Conservation (phyloP, 2,329 filamentous ascomycete genomes). For the Colletotrichum australisinense region DNA sequence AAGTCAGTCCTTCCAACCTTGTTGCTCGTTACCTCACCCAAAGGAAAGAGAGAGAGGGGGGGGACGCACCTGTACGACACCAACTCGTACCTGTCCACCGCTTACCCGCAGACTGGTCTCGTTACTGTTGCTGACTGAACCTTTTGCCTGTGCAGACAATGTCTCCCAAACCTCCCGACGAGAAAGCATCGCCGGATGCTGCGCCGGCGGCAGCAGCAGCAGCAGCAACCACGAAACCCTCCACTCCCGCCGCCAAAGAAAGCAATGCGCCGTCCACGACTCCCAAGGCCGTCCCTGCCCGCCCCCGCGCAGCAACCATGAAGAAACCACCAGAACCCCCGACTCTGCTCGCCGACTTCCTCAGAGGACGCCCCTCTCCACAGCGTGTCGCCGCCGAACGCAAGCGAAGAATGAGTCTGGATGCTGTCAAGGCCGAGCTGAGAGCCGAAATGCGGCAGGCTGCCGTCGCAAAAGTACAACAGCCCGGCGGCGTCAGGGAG, state of each 20-base stretch:
- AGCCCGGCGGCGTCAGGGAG: slow-evolving; percentile 76
- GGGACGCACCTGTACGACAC: slow-evolving; percentile 17
- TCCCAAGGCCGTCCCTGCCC: slow-evolving; percentile 57
- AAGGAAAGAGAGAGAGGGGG: slow-evolving; percentile 18
- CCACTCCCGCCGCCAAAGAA: slow-evolving; percentile 16
- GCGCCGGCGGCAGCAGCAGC: neutral
- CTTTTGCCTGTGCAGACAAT: slow-evolving; percentile 25
- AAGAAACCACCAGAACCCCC: slow-evolving; percentile 54
- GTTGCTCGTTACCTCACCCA: neutral
- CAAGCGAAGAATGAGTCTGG: slow-evolving; percentile 61
- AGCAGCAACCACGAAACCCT: slow-evolving; percentile 3
- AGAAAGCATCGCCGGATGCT: slow-evolving; percentile 27
- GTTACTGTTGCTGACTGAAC: slow-evolving; percentile 11
- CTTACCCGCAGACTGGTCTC: neutral
- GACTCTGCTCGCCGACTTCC: slow-evolving; percentile 67
- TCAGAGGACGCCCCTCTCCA: slow-evolving; percentile 66
- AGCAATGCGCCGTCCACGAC: slow-evolving; percentile 38
- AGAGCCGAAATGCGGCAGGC: slow-evolving; percentile 68
- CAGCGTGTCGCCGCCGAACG: slow-evolving; percentile 64
- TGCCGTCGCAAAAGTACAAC: slow-evolving; percentile 68
- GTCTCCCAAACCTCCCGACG: slow-evolving; percentile 35
- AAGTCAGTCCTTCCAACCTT: slow-evolving; percentile 15
- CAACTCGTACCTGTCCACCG: neutral
- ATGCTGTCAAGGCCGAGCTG: slow-evolving; percentile 66
- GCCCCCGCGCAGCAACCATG: slow-evolving; percentile 51